A percentile compares a stretch with the other conserved stretches of the same genome.
These are phyloP conservation scores for Ceratobasidium sp. DNA, from an alignment of 1,284 basidiomycete genomes.

Conservation along the genomic window DNA sequence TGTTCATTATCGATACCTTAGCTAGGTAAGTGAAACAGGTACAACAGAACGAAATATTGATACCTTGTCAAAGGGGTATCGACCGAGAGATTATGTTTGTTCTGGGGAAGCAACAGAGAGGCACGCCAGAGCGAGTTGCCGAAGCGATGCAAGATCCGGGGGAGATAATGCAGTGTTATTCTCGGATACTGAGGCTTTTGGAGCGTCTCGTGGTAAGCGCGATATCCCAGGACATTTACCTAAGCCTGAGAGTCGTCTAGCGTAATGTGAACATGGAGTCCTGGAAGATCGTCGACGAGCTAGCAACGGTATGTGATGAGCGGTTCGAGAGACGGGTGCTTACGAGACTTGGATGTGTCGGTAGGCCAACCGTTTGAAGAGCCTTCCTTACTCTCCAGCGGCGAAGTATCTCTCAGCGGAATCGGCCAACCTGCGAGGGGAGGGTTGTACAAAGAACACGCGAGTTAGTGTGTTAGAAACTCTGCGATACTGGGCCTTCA, in stretches of 20 bases:
- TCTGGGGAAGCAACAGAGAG: background rate
- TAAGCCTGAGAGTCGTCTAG: background rate
- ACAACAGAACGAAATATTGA: no score
- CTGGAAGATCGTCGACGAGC: constrained; percentile 11
- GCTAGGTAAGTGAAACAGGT: background rate
- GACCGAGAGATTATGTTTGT: background rate
- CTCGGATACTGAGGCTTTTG: background rate
- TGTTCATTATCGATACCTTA: background rate
- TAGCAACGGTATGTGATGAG: background rate
- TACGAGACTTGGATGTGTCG: background rate
- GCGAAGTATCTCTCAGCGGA: background rate
- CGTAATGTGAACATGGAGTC: background rate
- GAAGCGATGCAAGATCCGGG: background rate
- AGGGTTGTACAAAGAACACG: no score
- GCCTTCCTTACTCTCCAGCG: background rate
- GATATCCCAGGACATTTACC: background rate
- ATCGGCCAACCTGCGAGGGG: background rate
- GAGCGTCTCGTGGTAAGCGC: background rate
- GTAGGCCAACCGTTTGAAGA: background rate
- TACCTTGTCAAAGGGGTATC: background rate
- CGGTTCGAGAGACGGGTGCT: background rate
- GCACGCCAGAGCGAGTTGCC: background rate
- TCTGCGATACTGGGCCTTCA: no score
- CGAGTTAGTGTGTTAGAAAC: no score
- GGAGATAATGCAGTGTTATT: background rate